A percentile compares a stretch with the other conserved stretches of the same genome.
phyloP scores from a whole-genome alignment of 2,329 filamentous ascomycete genomes.

The Botrytis galanthina region DNA sequence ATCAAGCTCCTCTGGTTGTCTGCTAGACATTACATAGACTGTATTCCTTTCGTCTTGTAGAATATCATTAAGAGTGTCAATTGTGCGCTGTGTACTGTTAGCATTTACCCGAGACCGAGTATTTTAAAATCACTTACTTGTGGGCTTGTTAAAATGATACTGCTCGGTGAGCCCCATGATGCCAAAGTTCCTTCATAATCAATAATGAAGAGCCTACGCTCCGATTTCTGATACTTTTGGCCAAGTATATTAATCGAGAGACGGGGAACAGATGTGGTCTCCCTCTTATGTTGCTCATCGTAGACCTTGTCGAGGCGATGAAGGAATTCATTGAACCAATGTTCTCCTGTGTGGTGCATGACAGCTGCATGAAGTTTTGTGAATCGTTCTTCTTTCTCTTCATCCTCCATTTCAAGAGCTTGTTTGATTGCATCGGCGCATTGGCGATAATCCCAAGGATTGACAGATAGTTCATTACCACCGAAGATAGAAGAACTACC shows the following conservation, averaged over 20 bases:
- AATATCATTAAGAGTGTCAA: slow-evolving; percentile 79
- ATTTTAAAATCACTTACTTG: slow-evolving; percentile 44
- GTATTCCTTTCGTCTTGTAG: slow-evolving; percentile 76
- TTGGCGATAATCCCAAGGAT: slow-evolving; percentile 91
- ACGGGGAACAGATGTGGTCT: slow-evolving; percentile 82
- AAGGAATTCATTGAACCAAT: slow-evolving; percentile 80
- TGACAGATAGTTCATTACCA: slow-evolving; percentile 77
- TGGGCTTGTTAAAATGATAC: slow-evolving; percentile 82
- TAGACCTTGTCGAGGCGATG: slow-evolving; percentile 71
- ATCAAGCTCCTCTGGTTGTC: slow-evolving; percentile 83
- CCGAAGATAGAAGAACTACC: slow-evolving; percentile 85
- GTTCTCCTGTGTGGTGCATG: slow-evolving; percentile 75
- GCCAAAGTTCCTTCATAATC: slow-evolving; percentile 94
- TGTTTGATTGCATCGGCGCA: slow-evolving; percentile 82
- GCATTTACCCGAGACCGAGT: background rate
- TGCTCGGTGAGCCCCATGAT: slow-evolving; percentile 78
- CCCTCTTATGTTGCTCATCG: slow-evolving; percentile 79
- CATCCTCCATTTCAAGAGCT: slow-evolving; percentile 75
- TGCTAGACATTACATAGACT: slow-evolving; percentile 91
- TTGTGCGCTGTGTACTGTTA: slow-evolving; percentile 58
- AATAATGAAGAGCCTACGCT: slow-evolving; percentile 77
- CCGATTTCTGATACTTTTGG: slow-evolving; percentile 62
- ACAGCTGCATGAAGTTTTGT: slow-evolving; percentile 69
- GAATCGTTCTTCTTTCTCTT: slow-evolving; percentile 76
- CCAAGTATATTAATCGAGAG: slow-evolving; percentile 67